These are phyloP conservation scores for Komagataella phaffii DNA, from an alignment of 805 yeast species.

Conservation along the genomic window DNA sequence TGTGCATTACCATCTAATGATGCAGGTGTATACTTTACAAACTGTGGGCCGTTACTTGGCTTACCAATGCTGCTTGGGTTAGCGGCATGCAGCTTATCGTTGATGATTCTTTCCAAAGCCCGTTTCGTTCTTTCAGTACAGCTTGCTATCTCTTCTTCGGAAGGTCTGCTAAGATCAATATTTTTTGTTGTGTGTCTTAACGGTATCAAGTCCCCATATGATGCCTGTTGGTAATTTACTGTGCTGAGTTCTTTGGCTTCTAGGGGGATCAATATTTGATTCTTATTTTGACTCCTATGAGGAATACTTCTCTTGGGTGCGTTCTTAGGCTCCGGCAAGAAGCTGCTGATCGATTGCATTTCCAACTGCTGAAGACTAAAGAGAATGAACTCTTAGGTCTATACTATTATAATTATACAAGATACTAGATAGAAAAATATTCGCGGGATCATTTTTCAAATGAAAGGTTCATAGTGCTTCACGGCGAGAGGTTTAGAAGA, in stretches of 20 bases:
- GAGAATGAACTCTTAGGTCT: too few relatives aligned
- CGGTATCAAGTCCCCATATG: slow-evolving; percentile 1
- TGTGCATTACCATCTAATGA: slow-evolving; percentile 7
- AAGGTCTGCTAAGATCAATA: slow-evolving; percentile 2
- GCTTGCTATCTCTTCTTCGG: slow-evolving; percentile 27
- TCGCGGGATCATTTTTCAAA: background rate
- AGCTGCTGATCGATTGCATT: background rate
- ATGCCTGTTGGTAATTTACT: background rate
- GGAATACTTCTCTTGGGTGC: background rate
- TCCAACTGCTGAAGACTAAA: background rate
- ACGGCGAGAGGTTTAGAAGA: background rate
- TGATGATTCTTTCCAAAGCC: slow-evolving; percentile 38
- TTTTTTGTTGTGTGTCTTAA: background rate
- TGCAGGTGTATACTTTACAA: background rate
- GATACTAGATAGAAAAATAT: background rate
- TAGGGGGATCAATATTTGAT: background rate
- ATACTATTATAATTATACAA: too few relatives aligned
- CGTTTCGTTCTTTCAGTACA: slow-evolving; percentile 42
- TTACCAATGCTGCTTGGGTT: slow-evolving; percentile 10
- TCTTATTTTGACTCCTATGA: background rate
- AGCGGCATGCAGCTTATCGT: slow-evolving; percentile 23
- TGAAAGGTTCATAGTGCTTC: background rate
- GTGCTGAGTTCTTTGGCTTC: background rate
- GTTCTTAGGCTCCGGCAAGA: background rate
- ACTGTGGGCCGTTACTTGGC: background rate